Base-by-base conservation (phyloP, 805 yeast species). In the Saturnispora quitensis region DNA sequence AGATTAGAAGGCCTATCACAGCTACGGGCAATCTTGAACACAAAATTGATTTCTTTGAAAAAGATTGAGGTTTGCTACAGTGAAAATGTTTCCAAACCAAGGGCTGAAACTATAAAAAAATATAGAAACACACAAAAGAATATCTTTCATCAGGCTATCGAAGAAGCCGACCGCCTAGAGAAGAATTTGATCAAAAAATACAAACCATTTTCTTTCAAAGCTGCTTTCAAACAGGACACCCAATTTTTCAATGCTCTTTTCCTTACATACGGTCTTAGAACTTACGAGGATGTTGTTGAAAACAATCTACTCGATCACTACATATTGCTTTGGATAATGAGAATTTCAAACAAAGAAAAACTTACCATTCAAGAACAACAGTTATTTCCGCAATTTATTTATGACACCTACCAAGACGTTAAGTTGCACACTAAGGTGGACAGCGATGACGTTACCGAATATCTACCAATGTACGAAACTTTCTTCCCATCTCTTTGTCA, bases 271-370 rank as follows among this genome's bases (percentile, higher is more conserved):
- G 90, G 89, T 8, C 73, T 80, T 10, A 64, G 75, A 3, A 70
- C 73, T 20, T 80, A 74, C 58, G 82, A 78, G 4, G 80, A 77
- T 45, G 58, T 85, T 15, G 59, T 74, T 2, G 70, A 65, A 3
- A 69, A 76, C 43, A 70, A 73, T 42, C 71, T 80, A 45, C 67
- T 80, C 52, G 82, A 81, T 51, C 84, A 82, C 57, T 75, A 77
- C 2, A 68, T 86, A 64, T 63, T 82, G 20, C 64, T 86, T 40
- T 86, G 84, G 79, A 68, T 85, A 25, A 77, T 85, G 35, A 72
- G 89, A 58, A 75, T 78, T 52, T 68, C 72, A 52, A 84, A 82
- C 61, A 69, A 68, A 44, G 57, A 62, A 4, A 64, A 61, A 15
- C 70, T 73, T 51, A 64, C 58, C 28, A 61, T 8, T 17, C 46